These are phyloP conservation scores for Cladosporium colombiae DNA, from an alignment of 2,329 filamentous ascomycete species.

Conservation along the genomic window DNA sequence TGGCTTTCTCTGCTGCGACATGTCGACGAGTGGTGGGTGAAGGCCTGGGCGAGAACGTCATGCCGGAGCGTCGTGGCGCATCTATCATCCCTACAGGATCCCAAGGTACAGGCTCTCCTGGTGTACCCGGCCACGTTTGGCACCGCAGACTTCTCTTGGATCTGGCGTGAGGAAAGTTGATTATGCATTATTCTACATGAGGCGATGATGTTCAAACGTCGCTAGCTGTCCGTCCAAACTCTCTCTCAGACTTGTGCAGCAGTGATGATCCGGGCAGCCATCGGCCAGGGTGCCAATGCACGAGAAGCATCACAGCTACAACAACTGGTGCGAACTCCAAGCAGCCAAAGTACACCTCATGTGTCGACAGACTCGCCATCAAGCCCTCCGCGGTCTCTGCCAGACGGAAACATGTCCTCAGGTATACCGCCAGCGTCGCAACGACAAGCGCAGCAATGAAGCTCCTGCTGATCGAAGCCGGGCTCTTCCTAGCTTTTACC, in stretches of 20 bases:
- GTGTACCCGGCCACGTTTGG: conserved; percentile 24
- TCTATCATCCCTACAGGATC: conserved; percentile 17
- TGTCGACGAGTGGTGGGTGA: conserved; percentile 29
- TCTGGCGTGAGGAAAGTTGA: conserved; percentile 15
- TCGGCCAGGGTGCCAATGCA: conserved; percentile 47
- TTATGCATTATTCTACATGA: background rate
- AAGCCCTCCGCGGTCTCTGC: conserved; percentile 57
- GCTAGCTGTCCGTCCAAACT: background rate
- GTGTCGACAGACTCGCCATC: conserved; percentile 46
- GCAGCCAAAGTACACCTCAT: conserved; percentile 56
- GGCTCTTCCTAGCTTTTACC: conserved; percentile 38
- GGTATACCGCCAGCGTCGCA: conserved; percentile 52
- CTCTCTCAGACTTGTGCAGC: conserved; percentile 13
- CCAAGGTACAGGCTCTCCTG: conserved; percentile 23
- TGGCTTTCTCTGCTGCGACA: conserved; percentile 26
- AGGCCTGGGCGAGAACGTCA: conserved; percentile 22
- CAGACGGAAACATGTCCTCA: conserved; percentile 57
- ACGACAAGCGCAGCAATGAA: conserved; percentile 48
- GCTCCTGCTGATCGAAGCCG: conserved; percentile 34
- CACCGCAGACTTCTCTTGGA: conserved; percentile 6
- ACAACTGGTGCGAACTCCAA: conserved; percentile 59
- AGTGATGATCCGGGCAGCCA: conserved; percentile 31
- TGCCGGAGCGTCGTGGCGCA: conserved; percentile 25
- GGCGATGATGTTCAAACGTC: background rate
- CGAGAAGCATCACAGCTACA: conserved; percentile 50